Percentiles rank a stretch among this genome's conserved stretches.
Conservation (phyloP, 805 yeast genomes). For the Candida gorgasii region DNA sequence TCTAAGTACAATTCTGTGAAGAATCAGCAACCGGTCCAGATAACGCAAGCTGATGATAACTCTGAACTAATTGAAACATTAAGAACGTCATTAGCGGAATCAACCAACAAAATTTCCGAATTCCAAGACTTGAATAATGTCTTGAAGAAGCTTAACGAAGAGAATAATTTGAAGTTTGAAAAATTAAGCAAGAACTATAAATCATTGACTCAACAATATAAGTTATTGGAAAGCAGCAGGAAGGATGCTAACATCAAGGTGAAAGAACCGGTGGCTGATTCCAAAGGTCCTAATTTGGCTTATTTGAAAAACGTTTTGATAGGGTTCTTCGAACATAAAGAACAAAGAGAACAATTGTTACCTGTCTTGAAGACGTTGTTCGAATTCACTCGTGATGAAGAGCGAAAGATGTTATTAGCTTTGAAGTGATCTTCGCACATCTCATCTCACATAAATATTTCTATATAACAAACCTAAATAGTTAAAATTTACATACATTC, state of each 20-base stretch:
- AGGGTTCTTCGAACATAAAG: constrained; percentile 89
- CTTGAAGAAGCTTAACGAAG: constrained; percentile 65
- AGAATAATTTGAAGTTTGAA: constrained; percentile 64
- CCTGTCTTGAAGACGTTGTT: constrained; percentile 84
- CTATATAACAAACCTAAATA: too few relatives aligned
- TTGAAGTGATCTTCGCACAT: constrained; percentile 41
- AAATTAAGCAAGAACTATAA: constrained; percentile 72
- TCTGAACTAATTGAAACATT: constrained; percentile 42
- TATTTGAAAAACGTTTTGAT: constrained; percentile 87
- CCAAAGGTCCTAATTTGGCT: constrained; percentile 43
- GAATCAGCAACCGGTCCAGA: constrained; percentile 6
- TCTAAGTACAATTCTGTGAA: constrained; percentile 25
- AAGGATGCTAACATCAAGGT: constrained; percentile 2
- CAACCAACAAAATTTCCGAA: constrained; percentile 55
- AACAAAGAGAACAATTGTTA: constrained; percentile 80
- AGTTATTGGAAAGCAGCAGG: constrained; percentile 37
- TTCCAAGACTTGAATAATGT: constrained; percentile 52
- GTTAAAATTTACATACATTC: too few relatives aligned
- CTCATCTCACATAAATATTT: too few relatives aligned
- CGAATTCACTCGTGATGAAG: constrained; percentile 69
- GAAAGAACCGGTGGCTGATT: constrained; percentile 14
- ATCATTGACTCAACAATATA: constrained; percentile 58
- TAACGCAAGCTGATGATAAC: constrained; percentile 19
- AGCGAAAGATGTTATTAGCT: constrained; percentile 65
- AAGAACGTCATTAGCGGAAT: constrained; percentile 51